Percentiles rank a stretch among this genome's conserved stretches.
Evolutionary conservation across 495 filamentous ascomycete species (phyloP).

Genomic region (Penicillium parvum): DNA sequence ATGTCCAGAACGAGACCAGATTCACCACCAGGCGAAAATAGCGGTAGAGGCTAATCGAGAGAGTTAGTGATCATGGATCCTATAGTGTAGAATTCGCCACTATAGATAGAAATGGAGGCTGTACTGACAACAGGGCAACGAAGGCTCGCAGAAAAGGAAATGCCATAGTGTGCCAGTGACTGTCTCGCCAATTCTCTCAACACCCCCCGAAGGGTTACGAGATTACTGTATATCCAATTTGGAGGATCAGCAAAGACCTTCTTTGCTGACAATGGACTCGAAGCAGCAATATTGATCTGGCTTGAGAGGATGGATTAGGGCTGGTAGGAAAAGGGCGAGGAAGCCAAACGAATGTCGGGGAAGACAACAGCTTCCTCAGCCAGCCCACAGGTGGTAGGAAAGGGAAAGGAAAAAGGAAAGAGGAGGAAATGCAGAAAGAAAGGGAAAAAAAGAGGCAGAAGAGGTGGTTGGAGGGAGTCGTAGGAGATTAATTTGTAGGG

Average conservation of each 20-base stretch:
- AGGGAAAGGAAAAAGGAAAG: constrained; percentile 13
- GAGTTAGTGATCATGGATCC: constrained; percentile 7
- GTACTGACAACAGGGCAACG: constrained; percentile 45
- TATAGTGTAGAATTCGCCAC: background rate
- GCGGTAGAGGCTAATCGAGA: constrained; percentile 48
- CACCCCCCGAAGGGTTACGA: too few species aligned
- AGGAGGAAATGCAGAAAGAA: constrained; percentile 10
- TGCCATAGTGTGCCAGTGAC: constrained; percentile 35
- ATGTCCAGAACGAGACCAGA: constrained; percentile 58
- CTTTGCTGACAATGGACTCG: background rate
- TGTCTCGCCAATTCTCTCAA: too few species aligned
- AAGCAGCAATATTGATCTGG: background rate
- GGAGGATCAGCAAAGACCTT: background rate
- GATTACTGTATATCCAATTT: constrained; percentile 5
- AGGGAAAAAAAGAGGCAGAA: constrained; percentile 11
- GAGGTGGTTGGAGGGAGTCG: constrained; percentile 11
- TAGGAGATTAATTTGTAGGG: constrained; percentile 14
- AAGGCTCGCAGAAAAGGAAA: constrained; percentile 47
- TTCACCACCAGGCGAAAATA: constrained; percentile 66
- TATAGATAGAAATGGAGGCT: too few species aligned
- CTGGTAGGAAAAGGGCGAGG: constrained; percentile 14
- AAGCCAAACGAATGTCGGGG: constrained; percentile 24
- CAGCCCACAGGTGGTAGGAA: constrained; percentile 13
- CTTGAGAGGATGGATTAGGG: constrained; percentile 13
- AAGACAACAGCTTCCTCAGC: constrained; percentile 24